Evolutionary conservation across 1,284 basidiomycete genomes (phyloP).

Genomic region (Fistulinella cinereoalba): DNA sequence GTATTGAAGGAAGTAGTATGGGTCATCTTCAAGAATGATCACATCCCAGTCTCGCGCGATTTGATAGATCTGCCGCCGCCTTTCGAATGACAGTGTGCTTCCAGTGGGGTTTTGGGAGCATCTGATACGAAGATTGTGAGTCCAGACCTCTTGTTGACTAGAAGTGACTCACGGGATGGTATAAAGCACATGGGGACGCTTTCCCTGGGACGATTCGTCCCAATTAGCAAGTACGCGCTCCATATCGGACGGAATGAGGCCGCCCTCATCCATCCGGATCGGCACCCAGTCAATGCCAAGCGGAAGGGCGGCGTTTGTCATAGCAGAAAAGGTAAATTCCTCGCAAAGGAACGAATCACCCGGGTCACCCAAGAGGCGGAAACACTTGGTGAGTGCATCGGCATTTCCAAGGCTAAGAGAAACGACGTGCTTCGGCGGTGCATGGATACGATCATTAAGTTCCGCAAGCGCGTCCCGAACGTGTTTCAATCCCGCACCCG

Average conservation of each 20-base stretch:
- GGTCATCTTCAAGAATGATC: conserved; percentile 54
- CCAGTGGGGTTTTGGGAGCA: conserved; percentile 57
- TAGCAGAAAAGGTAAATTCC: conserved; percentile 45
- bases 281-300: conserved; percentile 44
- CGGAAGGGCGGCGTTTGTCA: conserved; percentile 38
- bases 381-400: conserved; percentile 38
- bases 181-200: conserved; percentile 33
- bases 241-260: conserved; percentile 49
- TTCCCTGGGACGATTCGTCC: conserved; percentile 41
- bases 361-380: conserved; percentile 42
- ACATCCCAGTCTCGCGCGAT: conserved; percentile 53
- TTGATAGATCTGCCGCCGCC: conserved; percentile 54
- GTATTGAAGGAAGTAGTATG: conserved; percentile 55
- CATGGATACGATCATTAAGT: conserved; percentile 32
- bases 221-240: conserved; percentile 48
- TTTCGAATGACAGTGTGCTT: conserved; percentile 44
- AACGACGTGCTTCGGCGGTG: conserved; percentile 30
- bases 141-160: neutral
- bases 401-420: conserved; percentile 37
- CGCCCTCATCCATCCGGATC: conserved; percentile 53
- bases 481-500: conserved; percentile 27
- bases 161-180: conserved; percentile 30
- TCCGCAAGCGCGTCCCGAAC: conserved; percentile 31
- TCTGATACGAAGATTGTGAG: conserved; percentile 20
- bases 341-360: conserved; percentile 58